Percentiles rank a stretch among this genome's conserved stretches.
These are phyloP conservation scores for Penicillium paradoxum DNA, from an alignment of 495 filamentous ascomycete species.

Conservation along the genomic window DNA sequence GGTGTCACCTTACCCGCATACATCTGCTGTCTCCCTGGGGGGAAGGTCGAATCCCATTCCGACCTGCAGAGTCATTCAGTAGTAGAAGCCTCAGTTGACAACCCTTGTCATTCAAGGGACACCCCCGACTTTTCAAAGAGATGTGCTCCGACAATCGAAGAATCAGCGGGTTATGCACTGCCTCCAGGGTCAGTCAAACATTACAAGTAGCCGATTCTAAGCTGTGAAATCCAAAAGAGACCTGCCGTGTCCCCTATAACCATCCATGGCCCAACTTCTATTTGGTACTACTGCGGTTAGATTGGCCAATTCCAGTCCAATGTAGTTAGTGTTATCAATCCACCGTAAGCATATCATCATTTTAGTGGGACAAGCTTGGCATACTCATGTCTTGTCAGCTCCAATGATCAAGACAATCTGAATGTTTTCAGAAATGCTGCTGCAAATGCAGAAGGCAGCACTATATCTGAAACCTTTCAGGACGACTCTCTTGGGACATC, in stretches of 20 bases:
- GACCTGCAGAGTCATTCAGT: too few species aligned
- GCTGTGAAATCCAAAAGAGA: conserved; percentile 19
- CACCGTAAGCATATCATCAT: conserved; percentile 44
- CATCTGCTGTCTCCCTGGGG: too few species aligned
- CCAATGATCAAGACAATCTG: background rate
- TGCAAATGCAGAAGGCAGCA: background rate
- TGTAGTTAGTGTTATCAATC: conserved; percentile 68
- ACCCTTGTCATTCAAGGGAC: too few species aligned
- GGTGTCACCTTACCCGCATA: too few species aligned
- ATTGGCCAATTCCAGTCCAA: conserved; percentile 61
- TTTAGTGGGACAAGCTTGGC: background rate
- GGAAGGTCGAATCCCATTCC: too few species aligned
- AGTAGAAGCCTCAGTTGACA: too few species aligned
- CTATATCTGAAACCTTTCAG: background rate
- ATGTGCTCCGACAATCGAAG: too few species aligned
- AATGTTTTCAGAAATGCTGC: background rate
- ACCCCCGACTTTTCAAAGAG: too few species aligned
- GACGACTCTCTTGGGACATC: background rate
- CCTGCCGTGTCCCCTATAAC: background rate
- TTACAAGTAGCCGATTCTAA: background rate
- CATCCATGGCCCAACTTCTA: conserved; percentile 56
- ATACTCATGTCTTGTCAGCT: background rate
- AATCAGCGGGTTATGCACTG: too few species aligned
- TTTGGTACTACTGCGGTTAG: conserved; percentile 67
- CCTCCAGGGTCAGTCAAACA: too few species aligned